These are phyloP conservation scores for Tricholoma saponaceum DNA, from an alignment of 768 basidiomycete species.

Conservation along the genomic window DNA sequence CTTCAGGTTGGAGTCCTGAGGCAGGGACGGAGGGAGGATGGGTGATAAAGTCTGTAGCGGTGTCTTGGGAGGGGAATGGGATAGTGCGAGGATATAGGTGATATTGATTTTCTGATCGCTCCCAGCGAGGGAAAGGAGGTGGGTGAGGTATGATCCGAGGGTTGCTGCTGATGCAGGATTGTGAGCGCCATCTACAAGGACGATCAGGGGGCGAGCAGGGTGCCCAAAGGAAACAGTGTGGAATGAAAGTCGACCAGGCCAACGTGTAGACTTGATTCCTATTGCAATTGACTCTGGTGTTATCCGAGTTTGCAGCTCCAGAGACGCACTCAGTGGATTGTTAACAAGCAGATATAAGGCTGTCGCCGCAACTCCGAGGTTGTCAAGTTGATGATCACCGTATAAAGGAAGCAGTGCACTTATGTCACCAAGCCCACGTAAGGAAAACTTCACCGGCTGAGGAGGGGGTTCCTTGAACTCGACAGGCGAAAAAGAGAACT, in stretches of 20 bases:
- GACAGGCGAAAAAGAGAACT: constrained; percentile 29
- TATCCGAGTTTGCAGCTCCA: constrained; percentile 30
- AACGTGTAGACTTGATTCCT: constrained; percentile 60
- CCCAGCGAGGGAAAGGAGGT: constrained; percentile 22
- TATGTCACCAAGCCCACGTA: constrained; percentile 45
- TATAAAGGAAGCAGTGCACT: constrained; percentile 56
- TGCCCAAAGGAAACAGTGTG: constrained; percentile 30
- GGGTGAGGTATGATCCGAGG: constrained; percentile 61
- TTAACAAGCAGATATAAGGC: constrained; percentile 55
- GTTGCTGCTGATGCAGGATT: constrained; percentile 74
- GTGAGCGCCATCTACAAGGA: constrained; percentile 93
- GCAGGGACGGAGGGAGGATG: constrained; percentile 45
- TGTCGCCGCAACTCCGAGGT: constrained; percentile 67
- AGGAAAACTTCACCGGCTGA: constrained; percentile 36
- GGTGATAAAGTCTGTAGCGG: constrained; percentile 68
- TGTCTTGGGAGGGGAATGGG: constrained; percentile 83
- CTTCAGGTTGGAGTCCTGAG: constrained; percentile 18
- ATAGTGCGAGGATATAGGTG: constrained; percentile 78
- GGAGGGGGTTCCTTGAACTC: too few relatives aligned
- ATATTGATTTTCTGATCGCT: constrained; percentile 31
- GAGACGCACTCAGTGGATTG: constrained; percentile 12
- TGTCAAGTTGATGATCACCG: constrained; percentile 83
- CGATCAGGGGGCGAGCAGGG: constrained; percentile 19
- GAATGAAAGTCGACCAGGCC: constrained; percentile 86
- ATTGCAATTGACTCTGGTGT: constrained; percentile 43